phyloP scores from a whole-genome alignment of 495 filamentous ascomycete genomes.

The Sordaria brevicollis region DNA sequence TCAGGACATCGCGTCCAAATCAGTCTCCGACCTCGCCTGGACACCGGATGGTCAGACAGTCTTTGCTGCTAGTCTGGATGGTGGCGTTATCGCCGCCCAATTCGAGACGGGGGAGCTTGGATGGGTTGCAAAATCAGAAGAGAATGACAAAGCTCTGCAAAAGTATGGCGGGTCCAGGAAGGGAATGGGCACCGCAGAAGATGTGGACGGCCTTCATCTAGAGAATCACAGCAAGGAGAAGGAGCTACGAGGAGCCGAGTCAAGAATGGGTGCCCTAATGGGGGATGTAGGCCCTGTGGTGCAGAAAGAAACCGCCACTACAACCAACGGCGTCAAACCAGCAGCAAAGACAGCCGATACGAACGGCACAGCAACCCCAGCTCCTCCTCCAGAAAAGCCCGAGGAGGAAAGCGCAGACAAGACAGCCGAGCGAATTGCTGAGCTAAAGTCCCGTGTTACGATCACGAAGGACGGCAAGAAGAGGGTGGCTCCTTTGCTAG shows the following conservation, averaged over 20 bases:
- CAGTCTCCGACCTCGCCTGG: slow-evolving; percentile 91
- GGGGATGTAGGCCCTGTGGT: slow-evolving; percentile 52
- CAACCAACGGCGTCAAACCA: slow-evolving; percentile 34
- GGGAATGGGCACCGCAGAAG: slow-evolving; percentile 81
- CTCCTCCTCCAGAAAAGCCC: slow-evolving; percentile 16
- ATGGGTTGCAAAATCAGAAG: slow-evolving; percentile 53
- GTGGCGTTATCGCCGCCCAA: slow-evolving; percentile 63
- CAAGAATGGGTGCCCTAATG: slow-evolving; percentile 95
- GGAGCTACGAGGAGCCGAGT: slow-evolving; percentile 80
- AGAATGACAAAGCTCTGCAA: slow-evolving; percentile 84
- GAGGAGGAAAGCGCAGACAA: slow-evolving; percentile 42
- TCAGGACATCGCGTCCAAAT: slow-evolving; percentile 79
- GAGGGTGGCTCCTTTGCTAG: slow-evolving; percentile 80
- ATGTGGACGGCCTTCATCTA: slow-evolving; percentile 71
- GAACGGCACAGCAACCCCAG: slow-evolving; percentile 24
- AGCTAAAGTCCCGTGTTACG: slow-evolving; percentile 80
- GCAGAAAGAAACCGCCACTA: slow-evolving; percentile 18
- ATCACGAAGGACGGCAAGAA: slow-evolving; percentile 97
- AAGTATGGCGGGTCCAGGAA: slow-evolving; percentile 84
- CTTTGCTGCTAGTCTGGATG: slow-evolving; percentile 79
- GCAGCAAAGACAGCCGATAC: slow-evolving; percentile 23
- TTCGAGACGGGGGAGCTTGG: slow-evolving; percentile 40
- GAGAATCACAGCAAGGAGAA: slow-evolving; percentile 89
- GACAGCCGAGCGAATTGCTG: slow-evolving; percentile 56
- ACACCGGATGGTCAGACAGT: slow-evolving; percentile 81